Evolutionary conservation across 768 basidiomycete genomes (phyloP), one percentile per base, ranked within the genome.

Genomic region (Tricholoma matsutake): DNA sequence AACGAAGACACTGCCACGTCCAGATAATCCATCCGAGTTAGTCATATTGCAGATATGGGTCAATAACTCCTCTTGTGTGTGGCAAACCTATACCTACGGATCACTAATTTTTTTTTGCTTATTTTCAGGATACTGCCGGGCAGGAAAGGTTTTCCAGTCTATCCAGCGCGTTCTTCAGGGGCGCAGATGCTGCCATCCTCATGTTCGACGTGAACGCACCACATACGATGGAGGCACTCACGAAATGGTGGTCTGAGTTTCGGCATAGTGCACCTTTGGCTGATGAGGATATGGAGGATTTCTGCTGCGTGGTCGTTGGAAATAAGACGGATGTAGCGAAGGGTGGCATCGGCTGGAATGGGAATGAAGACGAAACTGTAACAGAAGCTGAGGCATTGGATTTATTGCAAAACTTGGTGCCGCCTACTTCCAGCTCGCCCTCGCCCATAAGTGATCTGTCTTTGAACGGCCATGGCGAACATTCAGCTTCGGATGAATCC

Each of bases 131-230:
- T 68, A 93, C 91, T 0, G 90, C 91, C 1, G 92, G 93, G 2
- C 93, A 95, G 71, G 92, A 95, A 67, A 84, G 93, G 4, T 94
- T 95, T 76, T 91, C 91, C 1, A 87, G 83, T 41, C 81, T 94
- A 16, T 91, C 92, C 0, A 78, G 83, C 0, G 91, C 93, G 0
- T 94, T 94, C 74, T 95, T 92, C 66, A 84, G 93, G 6, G 90
- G 90, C 1, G 90, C 92, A 2, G 91, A 94, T 67, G 93, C 92
- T 1, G 91, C 83, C 1, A 62, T 95, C 14, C 81, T 95, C 64
- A 83, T 93, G 78, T 95, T 89, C 71, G 91, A 94, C 67, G 88
- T 90, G 31, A 91, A 87, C 64, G 70, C 81, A 3, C 85, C 85
- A 0, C 78, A 84, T 47, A 85, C 88, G 8, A 79, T 93, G 62